Base-by-base conservation (phyloP, 768 basidiomycete species). In the Guyanaporus albipodus region DNA sequence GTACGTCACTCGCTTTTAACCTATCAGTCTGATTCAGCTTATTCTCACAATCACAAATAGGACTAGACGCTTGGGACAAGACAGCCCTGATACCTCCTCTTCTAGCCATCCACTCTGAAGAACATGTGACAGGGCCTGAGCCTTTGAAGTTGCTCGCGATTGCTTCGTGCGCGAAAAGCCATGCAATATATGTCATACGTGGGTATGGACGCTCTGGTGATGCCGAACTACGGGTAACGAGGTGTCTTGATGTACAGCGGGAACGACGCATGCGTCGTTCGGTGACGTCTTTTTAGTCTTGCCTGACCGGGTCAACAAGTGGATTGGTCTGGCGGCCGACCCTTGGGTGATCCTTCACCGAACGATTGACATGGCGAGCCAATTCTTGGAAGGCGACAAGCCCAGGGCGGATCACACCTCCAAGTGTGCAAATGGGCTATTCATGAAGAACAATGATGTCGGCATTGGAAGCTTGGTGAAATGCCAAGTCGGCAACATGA, bases 101-200 rank as follows among this genome's bases (percentile, higher is more conserved):
- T 9, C 62, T 73, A n/a, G 67, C 69, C 10, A 59, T 75, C 58
- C 72, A 72, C 50, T 70, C 70, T 3, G 66, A 70, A 18, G 72
- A 73, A 29, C 73, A 71, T 52, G 66, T 68, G 2, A 54, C 61
- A 8, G 70, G 69, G 53, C 47, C 48, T 4, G 63, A 74, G 44
- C 74, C 69, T 50, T 22, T 43, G 8, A 59, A 64, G 23, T 54
- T 74, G 31, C 48, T 64, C 9, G 48, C 60, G 23, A 60, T 72
- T 29, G 54, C 62, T 4, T 48, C 62, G 15, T 38, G 31, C 35
- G 32, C 33, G 36, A 46, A 24, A 32, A 38, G 8, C 12, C 50
- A 56, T 21, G 41, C 35, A 26, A 36, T 52, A 38, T 49, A 52
- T 18, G 52, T 55, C 37, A 55, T 46, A 42, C 17, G 58, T 56